Percentiles rank a stretch among this genome's conserved stretches.
Conservation (phyloP, 2,329 filamentous ascomycete species). For the Alternaria burnsii region DNA sequence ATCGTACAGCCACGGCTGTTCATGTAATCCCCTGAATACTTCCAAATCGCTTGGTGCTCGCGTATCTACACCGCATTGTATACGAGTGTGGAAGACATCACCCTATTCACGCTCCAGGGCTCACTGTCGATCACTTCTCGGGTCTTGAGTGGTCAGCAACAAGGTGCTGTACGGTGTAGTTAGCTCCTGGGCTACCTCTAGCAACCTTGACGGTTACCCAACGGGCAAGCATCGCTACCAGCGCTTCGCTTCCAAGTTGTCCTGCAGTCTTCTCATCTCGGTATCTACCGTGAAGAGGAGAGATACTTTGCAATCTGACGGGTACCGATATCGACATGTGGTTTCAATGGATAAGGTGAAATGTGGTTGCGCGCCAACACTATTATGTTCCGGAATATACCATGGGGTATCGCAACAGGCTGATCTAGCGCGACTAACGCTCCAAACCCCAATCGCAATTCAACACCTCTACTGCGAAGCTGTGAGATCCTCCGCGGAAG, state of each 20-base stretch:
- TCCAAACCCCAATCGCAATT: not conserved
- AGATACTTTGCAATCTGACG: not conserved
- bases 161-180: not conserved
- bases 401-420: not conserved
- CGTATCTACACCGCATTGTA: conserved; percentile 9
- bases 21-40: conserved; percentile 4
- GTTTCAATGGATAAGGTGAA: not conserved
- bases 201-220: not conserved
- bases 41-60: not conserved
- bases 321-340: not conserved
- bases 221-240: conserved; percentile 4
- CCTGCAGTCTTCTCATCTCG: not conserved
- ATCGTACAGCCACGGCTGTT: conserved; percentile 12
- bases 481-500: not conserved
- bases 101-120: not conserved
- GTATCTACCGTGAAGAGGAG: not conserved
- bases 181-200: not conserved
- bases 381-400: not conserved
- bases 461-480: not conserved
- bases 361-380: not conserved
- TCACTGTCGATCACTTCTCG: conserved; percentile 10
- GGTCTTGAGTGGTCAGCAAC: not conserved
- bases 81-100: not conserved
- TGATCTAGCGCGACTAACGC: not conserved
- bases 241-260: not conserved